Evolutionary conservation across 768 basidiomycete species (phyloP), one percentile per base, ranked within the genome.

Genomic region (Nidularia sp.): DNA sequence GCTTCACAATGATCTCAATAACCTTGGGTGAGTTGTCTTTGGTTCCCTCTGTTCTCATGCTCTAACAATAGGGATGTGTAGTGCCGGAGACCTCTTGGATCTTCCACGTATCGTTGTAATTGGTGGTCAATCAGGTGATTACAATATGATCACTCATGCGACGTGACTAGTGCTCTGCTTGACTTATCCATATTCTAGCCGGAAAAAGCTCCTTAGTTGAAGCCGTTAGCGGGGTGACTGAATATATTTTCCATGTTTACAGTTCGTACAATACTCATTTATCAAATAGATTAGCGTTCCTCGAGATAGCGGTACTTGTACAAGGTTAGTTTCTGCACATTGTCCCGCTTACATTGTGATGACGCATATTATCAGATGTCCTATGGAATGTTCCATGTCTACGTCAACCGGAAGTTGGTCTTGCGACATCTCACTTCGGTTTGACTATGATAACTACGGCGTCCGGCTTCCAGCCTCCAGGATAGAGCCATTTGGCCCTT

Each of bases 131-230:
- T 83, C 81, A 0, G 78, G 80, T 81, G 49, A 4, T 39, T 18
- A 18, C 18, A 18, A 18, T 18, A 18, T 18, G 18, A 1, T 18
- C 18, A 18, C 18, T 18, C 18, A 18, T 18, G 18, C 36, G 36
- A 9, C 36, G 18, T 2, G 36, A 9, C 36, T 2, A 9, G 9
- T 39, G 36, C 15, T 9, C 36, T 39, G 15, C 36, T 39, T 9
- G 36, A 9, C 36, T 2, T 9, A 9, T 9, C 1, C 36, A 39
- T 15, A 39, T 15, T 39, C 36, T 29, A 6, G 81, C 80, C 3
- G 81, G 81, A 3, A 84, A 83, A 56, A 83, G 82, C 53, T 83
- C 81, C 0, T 60, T 84, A 0, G 79, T 84, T 0, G 82, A 84
- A 49, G 80, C 78, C 0, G 77, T 83, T 0, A 80, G 72, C 9